Base-by-base conservation (phyloP, 805 yeast genomes). In the Scheffersomyces stipitis region DNA sequence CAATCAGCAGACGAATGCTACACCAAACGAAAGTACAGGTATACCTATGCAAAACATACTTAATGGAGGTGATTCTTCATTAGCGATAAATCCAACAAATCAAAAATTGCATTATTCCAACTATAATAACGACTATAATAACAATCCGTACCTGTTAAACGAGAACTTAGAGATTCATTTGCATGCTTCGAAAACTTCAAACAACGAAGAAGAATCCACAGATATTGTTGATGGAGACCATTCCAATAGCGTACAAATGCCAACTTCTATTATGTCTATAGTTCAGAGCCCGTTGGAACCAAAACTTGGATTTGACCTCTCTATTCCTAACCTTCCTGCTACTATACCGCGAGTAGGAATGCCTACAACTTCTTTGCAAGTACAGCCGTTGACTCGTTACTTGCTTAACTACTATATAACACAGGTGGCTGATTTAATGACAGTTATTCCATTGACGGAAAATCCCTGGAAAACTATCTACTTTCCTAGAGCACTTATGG, bases 401-500 rank as follows among this genome's bases (percentile, higher is more conserved):
- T 62, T 88, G 28, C 63, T 88, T 32, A 80, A 81, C 42, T 80
- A 88, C 52, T 88, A 86, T 56, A 72, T 78, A 13, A 77, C 82
- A 13, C 78, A 81, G 45, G 93, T 88, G 1, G 91, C 91, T 0
- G 93, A 86, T 54, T 60, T 79, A 36, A 81, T 83, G 88, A 78
- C 87, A 0, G 88, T 82, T 3, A 76, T 82, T 15, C 78, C 81
- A 1, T 69, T 80, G 33, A 78, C 85, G 0, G 84, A 82, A 43
- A 88, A 86, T 54, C 95, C 96, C 0, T 88, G 96, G 96, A 83
- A 83, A 49, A 80, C 83, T 2, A 78, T 86, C n/a, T 87, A 86
- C 58, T 80, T 87, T 42, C 95, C 96, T 0, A 62, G 93, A 33
- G 96, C 95, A 1, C 60, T 85, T 22, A 71, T 77, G 68, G 95